Evolutionary conservation across 495 filamentous ascomycete species (phyloP).

Genomic region (Aspergillus funiculosus): DNA sequence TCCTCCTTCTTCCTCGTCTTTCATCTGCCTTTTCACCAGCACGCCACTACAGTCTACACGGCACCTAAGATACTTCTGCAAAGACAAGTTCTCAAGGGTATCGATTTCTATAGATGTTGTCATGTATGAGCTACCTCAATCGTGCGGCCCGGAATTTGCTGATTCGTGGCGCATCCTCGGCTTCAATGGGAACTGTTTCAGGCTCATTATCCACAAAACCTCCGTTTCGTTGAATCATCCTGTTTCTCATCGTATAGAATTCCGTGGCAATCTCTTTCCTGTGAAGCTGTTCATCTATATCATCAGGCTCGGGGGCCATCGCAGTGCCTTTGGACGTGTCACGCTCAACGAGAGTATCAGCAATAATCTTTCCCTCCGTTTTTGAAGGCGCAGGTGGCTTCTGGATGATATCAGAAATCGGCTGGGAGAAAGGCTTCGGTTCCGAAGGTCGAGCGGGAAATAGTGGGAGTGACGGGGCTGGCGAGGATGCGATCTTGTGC

Average conservation of each 20-base stretch:
- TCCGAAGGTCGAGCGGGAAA: conserved; percentile 40
- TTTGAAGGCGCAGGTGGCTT: conserved; percentile 22
- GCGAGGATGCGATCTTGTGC: conserved; percentile 14
- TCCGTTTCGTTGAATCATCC: conserved; percentile 70
- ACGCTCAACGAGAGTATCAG: conserved; percentile 59
- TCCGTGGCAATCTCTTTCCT: conserved; percentile 73
- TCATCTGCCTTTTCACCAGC: not conserved
- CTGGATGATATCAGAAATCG: conserved; percentile 34
- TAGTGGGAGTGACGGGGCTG: conserved; percentile 28
- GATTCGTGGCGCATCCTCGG: conserved; percentile 62
- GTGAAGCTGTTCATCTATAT: conserved; percentile 66
- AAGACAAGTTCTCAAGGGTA: too few species aligned
- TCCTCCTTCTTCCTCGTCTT: not conserved
- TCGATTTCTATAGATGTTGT: conserved; percentile 16
- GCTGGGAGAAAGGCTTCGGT: conserved; percentile 43
- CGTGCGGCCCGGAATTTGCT: conserved; percentile 89
- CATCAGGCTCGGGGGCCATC: conserved; percentile 54
- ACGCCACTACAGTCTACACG: too few species aligned
- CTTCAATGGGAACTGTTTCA: conserved; percentile 51
- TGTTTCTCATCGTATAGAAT: conserved; percentile 73
- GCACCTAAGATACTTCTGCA: too few species aligned
- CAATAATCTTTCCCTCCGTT: conserved; percentile 52
- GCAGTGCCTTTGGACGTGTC: conserved; percentile 24
- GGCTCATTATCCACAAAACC: conserved; percentile 62
- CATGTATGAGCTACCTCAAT: conserved; percentile 38